Evolutionary conservation across 2,329 filamentous ascomycete species (phyloP), one percentile per base, ranked within the genome.

Genomic region (Cladophialophora bantiana): DNA sequence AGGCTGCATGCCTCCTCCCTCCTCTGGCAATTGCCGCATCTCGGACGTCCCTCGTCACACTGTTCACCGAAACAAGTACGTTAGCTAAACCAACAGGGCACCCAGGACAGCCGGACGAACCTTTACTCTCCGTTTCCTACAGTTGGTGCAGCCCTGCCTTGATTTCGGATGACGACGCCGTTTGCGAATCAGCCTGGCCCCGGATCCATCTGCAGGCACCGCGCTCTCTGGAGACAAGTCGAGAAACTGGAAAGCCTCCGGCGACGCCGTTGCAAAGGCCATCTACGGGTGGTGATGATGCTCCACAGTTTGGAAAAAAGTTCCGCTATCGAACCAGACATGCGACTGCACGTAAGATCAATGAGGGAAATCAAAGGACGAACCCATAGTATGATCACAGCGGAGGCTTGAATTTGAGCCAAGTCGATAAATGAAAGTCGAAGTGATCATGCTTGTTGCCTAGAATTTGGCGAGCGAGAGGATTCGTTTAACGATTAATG

Each of bases 151-250:
- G 15, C 56, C 56, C 13, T 2, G 36, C 7, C 56, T 2, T 15
- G 56, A 59, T 40, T 59, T 59, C 13, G 35, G 26, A 59, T 59
- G 56, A 32, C 36, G 31, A 6, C 56, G 78, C 88, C 85, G 61
- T 18, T 31, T 31, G 20, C 20, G 50, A 6, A 32, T 31, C 10
- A n/a, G 50, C 4, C 12, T 31, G 5, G 50, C 13, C 20, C 18
- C 50, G 20, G 20, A 1, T n/a, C 4, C 26, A 4, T 53, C 50
- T 31, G 20, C 40, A n/a, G 40, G 13, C 13, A 18, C 40, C 5
- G 13, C 40, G 4, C 40, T 4, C 4, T n/a, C 15, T n/a, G 40
- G 13, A 13, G 40, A n/a, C 15, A 5, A n/a, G 15, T 42, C 15
- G 40, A 42, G 15, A 18, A 5, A 42, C 7, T 40, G 36, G 9